phyloP scores from a whole-genome alignment of 1,139 yeast species.

The Suhomyces wounanorum region DNA sequence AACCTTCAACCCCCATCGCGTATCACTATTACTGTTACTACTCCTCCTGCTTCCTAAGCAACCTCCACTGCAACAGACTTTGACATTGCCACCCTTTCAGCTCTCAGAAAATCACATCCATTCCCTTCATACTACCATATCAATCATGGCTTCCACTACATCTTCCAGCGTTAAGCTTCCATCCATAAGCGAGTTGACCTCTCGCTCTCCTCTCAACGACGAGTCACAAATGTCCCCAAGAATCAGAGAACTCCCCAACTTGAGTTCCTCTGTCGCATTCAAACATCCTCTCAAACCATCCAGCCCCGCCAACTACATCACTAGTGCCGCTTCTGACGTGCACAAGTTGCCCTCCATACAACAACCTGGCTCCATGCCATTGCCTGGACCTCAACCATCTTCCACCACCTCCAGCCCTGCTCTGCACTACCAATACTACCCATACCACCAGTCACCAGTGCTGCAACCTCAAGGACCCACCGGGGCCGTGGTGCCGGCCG shows the following conservation, averaged over 20 bases:
- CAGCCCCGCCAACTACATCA: conserved; percentile 19
- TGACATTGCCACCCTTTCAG: no score
- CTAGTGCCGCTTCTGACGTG: conserved; percentile 7
- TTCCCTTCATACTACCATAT: not conserved
- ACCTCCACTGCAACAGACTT: not conserved
- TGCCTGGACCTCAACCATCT: conserved; percentile 12
- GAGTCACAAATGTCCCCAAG: conserved; percentile 15
- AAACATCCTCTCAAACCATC: conserved; percentile 18
- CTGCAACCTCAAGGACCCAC: conserved; percentile 4
- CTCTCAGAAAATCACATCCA: not conserved
- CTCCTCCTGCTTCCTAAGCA: not conserved
- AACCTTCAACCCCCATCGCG: not conserved
- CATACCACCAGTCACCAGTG: conserved; percentile 13
- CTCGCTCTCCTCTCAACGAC: conserved; percentile 18
- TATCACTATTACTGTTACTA: not conserved
- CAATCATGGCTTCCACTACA: conserved; percentile 7
- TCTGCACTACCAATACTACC: conserved; percentile 16
- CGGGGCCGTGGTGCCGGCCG: conserved; percentile 4
- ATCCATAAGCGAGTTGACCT: conserved; percentile 39
- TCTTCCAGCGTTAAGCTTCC: conserved; percentile 29
- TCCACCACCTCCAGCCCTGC: conserved; percentile 14
- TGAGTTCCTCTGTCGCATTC: conserved; percentile 12
- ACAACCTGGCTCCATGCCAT: conserved; percentile 8
- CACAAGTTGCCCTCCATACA: conserved; percentile 21
- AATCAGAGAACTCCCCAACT: conserved; percentile 11